Percentiles rank a stretch among this genome's conserved stretches.
Conservation (phyloP, 805 yeast genomes). For the Kodamaea restingae region DNA sequence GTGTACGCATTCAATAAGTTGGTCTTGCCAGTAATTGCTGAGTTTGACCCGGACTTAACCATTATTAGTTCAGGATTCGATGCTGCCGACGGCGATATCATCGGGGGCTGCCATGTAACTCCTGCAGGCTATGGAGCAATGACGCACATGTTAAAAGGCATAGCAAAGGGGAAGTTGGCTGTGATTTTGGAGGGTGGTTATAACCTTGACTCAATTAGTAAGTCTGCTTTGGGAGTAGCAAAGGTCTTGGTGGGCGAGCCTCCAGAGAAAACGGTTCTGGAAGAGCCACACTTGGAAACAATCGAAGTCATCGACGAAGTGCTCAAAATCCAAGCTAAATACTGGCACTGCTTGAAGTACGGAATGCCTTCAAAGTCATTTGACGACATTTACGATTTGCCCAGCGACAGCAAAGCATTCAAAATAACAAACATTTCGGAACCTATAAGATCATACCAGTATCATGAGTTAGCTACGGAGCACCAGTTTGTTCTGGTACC, state of each 20-base stretch:
- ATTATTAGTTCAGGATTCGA: slow-evolving; percentile 95
- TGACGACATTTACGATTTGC: slow-evolving; percentile 39
- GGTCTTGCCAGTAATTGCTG: slow-evolving; percentile 82
- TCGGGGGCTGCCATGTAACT: slow-evolving; percentile 93
- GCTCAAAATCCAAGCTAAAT: slow-evolving; percentile 70
- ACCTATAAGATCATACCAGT: slow-evolving; percentile 71
- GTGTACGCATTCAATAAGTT: slow-evolving; percentile 84
- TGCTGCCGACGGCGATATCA: slow-evolving; percentile 97
- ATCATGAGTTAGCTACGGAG: slow-evolving; percentile 48
- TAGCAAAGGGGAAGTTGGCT: slow-evolving; percentile 85
- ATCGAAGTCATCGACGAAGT: slow-evolving; percentile 80
- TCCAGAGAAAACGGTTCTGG: slow-evolving; percentile 69
- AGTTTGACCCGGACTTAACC: slow-evolving; percentile 88
- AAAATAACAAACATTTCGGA: slow-evolving; percentile 57
- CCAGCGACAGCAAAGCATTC: slow-evolving; percentile 21
- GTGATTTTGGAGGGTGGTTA: slow-evolving; percentile 97
- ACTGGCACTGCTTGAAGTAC: slow-evolving; percentile 82
- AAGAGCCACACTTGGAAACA: slow-evolving; percentile 70
- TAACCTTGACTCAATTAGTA: slow-evolving; percentile 84
- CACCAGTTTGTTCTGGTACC: slow-evolving; percentile 69
- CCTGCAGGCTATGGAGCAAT: slow-evolving; percentile 96
- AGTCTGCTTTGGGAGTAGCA: slow-evolving; percentile 87
- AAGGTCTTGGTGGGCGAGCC: slow-evolving; percentile 93
- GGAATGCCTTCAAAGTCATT: slow-evolving; percentile 46
- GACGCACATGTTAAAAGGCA: slow-evolving; percentile 84